Evolutionary conservation across 164 flowering plant genomes (phyloP).

Genomic region (Liquidambar formosana): DNA sequence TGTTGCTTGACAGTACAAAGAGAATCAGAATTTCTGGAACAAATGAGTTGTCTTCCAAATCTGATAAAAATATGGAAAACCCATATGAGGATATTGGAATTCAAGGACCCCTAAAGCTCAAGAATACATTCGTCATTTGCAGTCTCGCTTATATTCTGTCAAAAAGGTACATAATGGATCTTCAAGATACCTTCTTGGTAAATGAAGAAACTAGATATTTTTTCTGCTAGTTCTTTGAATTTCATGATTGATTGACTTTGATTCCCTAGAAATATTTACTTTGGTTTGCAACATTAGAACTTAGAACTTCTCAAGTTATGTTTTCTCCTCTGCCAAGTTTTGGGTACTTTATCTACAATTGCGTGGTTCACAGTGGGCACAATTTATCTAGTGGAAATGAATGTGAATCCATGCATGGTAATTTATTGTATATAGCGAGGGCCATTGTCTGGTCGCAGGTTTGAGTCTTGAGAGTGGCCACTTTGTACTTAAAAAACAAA

Average conservation of each 20-base stretch:
- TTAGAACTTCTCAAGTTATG: background rate
- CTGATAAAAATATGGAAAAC: constrained; percentile 23
- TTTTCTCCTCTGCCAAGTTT: background rate
- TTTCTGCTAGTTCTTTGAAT: background rate
- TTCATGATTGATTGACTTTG: background rate
- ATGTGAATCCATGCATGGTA: background rate
- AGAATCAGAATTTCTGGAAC: constrained; percentile 14
- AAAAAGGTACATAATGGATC: constrained; percentile 45
- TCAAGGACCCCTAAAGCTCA: constrained; percentile 64
- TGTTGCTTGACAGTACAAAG: constrained; percentile 25
- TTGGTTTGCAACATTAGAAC: background rate
- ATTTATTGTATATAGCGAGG: background rate
- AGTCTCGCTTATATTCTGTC: constrained; percentile 59
- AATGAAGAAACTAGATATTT: too few species aligned
- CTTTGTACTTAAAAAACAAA: too few species aligned
- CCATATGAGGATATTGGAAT: constrained; percentile 23
- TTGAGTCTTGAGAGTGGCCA: too few species aligned
- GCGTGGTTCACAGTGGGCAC: background rate
- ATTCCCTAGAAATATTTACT: background rate
- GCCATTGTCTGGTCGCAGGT: too few species aligned
- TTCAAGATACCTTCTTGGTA: background rate
- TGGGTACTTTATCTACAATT: background rate
- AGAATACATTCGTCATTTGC: constrained; percentile 55
- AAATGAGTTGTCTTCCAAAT: constrained; percentile 25
- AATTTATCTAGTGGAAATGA: background rate